These are phyloP conservation scores for Chrysanthemum makinoi DNA, from an alignment of 129 eudicot species.

Conservation along the genomic window DNA sequence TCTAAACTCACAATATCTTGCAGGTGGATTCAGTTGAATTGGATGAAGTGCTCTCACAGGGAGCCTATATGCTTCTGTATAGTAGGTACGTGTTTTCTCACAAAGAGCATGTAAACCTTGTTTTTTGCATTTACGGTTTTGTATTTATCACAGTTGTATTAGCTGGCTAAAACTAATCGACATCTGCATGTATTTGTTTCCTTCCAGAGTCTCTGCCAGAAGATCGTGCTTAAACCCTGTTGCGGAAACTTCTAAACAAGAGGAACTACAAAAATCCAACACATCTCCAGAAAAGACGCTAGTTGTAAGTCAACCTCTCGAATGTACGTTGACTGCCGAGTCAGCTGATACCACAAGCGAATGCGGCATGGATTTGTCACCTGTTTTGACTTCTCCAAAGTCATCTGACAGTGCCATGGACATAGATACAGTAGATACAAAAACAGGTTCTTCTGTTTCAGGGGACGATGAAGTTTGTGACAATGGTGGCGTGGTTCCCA, in stretches of 20 bases:
- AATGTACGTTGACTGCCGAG: constrained; percentile 31
- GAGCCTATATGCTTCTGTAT: constrained; percentile 96
- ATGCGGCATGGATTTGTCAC: constrained; percentile 21
- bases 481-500: constrained; percentile 11
- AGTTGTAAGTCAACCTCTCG: constrained; percentile 26
- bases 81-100: constrained; percentile 51
- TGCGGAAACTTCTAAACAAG: constrained; percentile 41
- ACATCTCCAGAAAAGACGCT: constrained; percentile 27
- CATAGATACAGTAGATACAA: constrained; percentile 32
- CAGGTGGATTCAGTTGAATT: constrained; percentile 75
- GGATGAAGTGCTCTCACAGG: constrained; percentile 92
- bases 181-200: constrained; percentile 8
- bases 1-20: constrained; percentile 15
- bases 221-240: constrained; percentile 45
- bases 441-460: constrained; percentile 22
- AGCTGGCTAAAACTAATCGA: neutral
- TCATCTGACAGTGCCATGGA: constrained; percentile 31
- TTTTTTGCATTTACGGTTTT: neutral
- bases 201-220: constrained; percentile 49
- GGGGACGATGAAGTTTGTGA: constrained; percentile 26
- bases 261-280: constrained; percentile 28
- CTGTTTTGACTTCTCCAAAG: constrained; percentile 27
- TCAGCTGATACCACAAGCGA: constrained; percentile 22
- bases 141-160: constrained; percentile 10
- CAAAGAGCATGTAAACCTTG: neutral